These are phyloP conservation scores for Aspergillus pseudonomiae DNA, from an alignment of 2,329 filamentous ascomycete genomes.

Conservation along the genomic window DNA sequence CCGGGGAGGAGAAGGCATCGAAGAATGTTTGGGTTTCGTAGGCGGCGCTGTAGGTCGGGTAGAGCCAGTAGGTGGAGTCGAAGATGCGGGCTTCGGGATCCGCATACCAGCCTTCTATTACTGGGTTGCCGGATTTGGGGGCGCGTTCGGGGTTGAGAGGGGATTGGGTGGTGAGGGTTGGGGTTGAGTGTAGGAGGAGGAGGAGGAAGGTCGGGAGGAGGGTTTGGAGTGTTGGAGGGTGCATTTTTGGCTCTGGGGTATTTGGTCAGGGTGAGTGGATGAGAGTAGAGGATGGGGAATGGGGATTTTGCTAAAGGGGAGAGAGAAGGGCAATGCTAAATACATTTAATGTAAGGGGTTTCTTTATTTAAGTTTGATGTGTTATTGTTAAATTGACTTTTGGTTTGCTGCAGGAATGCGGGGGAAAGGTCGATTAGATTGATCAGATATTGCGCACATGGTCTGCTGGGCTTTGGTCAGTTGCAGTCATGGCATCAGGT, in stretches of 20 bases:
- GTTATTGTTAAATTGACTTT: not conserved
- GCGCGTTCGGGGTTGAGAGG: not conserved
- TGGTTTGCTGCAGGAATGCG: not conserved
- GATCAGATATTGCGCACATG: not conserved
- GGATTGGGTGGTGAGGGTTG: conserved; percentile 7
- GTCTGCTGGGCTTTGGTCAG: not conserved
- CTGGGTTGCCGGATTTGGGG: conserved; percentile 45
- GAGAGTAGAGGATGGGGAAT: not conserved
- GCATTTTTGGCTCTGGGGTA: not conserved
- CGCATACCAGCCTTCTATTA: conserved; percentile 55
- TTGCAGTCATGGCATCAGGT: not conserved
- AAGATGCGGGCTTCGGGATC: conserved; percentile 56
- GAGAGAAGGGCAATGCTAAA: not conserved
- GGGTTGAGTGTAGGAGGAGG: not conserved
- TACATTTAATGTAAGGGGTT: not conserved
- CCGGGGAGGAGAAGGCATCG: conserved; percentile 55
- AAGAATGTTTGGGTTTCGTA: conserved; percentile 55
- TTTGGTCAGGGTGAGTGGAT: not conserved
- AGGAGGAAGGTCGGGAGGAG: conserved; percentile 5
- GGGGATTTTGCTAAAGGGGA: not conserved
- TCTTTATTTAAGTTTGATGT: not conserved
- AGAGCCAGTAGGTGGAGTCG: conserved; percentile 52
- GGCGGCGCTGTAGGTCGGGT: conserved; percentile 49
- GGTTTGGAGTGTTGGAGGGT: not conserved
- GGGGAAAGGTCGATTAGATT: not conserved